Evolutionary conservation across 1,284 basidiomycete genomes (phyloP).

Genomic region (Entoloma clypeatum): DNA sequence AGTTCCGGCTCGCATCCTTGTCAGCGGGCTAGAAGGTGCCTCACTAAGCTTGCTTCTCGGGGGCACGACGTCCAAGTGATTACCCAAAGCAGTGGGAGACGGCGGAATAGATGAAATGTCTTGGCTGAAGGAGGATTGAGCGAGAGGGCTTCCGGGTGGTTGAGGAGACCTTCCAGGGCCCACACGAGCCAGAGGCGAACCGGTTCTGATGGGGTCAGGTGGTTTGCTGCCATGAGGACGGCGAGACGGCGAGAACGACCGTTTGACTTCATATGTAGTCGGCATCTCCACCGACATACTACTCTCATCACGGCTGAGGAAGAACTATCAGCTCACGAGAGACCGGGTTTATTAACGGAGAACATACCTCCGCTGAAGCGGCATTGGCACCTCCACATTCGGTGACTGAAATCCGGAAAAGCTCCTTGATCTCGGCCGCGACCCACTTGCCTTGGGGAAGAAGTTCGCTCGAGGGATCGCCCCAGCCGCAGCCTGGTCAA

Average conservation of each 20-base stretch:
- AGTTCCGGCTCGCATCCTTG: too few relatives aligned
- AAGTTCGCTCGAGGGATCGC: slow-evolving; percentile 59
- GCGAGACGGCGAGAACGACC: slow-evolving; percentile 23
- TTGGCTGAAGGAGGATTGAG: slow-evolving; percentile 15
- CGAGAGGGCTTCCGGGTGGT: slow-evolving; percentile 26
- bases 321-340: slow-evolving; percentile 6
- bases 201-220: slow-evolving; percentile 16
- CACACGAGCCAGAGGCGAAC: slow-evolving; percentile 39
- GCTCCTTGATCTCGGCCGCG: slow-evolving; percentile 65
- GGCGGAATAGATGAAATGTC: slow-evolving; percentile 12
- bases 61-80: too few relatives aligned
- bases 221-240: slow-evolving; percentile 18
- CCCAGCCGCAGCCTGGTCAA: slow-evolving; percentile 14
- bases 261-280: slow-evolving; percentile 22
- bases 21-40: too few relatives aligned
- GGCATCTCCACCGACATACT: slow-evolving; percentile 18
- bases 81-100: slow-evolving; percentile 23
- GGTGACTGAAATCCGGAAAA: slow-evolving; percentile 64
- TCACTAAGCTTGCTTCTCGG: slow-evolving; percentile 7
- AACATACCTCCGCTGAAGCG: slow-evolving; percentile 37
- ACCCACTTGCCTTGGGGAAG: slow-evolving; percentile 47
- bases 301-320: slow-evolving; percentile 26
- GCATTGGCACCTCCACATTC: slow-evolving; percentile 27
- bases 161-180: slow-evolving; percentile 34
- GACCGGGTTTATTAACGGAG: slow-evolving; percentile 1